These are phyloP conservation scores for Stephania cephalantha DNA, from an alignment of 164 flowering plant species.

Conservation along the genomic window DNA sequence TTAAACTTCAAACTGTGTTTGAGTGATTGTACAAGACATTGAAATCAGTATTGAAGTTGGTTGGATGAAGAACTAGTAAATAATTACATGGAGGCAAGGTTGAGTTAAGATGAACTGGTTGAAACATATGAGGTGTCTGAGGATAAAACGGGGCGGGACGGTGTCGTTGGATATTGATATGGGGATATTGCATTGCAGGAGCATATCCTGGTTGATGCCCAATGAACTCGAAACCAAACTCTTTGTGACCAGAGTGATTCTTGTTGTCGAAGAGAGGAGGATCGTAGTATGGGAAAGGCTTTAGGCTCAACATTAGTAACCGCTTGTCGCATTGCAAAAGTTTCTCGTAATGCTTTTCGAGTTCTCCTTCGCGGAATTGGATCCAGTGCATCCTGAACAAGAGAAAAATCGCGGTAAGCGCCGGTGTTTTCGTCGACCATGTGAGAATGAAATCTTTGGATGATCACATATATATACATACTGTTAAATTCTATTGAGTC, in stretches of 20 bases:
- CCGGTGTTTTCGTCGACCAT: no score
- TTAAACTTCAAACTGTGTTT: neutral
- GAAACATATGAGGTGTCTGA: conserved; percentile 7
- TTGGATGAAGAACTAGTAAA: no score
- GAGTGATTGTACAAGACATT: neutral
- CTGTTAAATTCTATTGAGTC: neutral
- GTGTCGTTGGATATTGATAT: neutral
- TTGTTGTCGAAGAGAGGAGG: conserved; percentile 9
- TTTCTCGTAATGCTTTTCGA: conserved; percentile 51
- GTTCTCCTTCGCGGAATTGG: conserved; percentile 35
- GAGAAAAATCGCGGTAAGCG: neutral
- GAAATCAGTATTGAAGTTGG: neutral
- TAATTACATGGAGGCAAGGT: conserved; percentile 17
- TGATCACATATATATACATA: neutral
- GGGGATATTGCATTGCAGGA: conserved; percentile 13
- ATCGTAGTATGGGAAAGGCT: conserved; percentile 16
- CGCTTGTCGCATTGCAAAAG: conserved; percentile 49
- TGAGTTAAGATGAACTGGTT: neutral
- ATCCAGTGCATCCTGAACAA: conserved; percentile 42
- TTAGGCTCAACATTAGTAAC: conserved; percentile 34
- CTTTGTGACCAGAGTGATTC: neutral
- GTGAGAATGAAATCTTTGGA: neutral
- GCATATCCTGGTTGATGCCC: conserved; percentile 3
- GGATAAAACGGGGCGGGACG: neutral
- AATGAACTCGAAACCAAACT: conserved; percentile 3